phyloP scores from a whole-genome alignment of 169 alveolate genomes.

The Toxoplasma gondii region DNA sequence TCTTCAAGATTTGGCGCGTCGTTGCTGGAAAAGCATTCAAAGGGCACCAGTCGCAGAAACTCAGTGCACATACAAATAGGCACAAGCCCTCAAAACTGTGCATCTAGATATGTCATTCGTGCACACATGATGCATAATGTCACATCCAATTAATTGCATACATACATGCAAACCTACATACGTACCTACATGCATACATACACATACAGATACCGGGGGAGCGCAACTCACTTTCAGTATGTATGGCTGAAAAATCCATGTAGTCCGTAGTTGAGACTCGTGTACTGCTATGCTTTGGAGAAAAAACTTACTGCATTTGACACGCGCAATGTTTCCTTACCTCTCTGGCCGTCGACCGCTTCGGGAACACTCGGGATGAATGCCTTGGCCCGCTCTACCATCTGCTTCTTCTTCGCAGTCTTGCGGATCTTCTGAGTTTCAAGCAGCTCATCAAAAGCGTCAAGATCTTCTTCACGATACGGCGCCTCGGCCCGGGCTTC shows the following conservation, averaged over 20 bases:
- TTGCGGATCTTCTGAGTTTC: conserved; percentile 37
- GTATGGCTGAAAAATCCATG: no score
- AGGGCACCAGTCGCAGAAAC: background rate
- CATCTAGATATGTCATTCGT: no score
- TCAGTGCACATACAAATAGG: no score
- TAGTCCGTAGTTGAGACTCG: no score
- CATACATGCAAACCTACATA: background rate
- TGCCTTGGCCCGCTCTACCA: conserved; percentile 50
- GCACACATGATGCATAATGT: background rate
- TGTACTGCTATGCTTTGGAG: no score
- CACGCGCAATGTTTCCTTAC: conserved; percentile 7
- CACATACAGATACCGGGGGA: background rate
- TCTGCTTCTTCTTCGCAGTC: conserved; percentile 41
- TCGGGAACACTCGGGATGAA: conserved; percentile 37
- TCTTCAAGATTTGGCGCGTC: conserved; percentile 81
- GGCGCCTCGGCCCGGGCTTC: background rate
- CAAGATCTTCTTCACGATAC: conserved; percentile 53
- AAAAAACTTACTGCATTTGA: no score
- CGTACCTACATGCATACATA: background rate
- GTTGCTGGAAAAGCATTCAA: conserved; percentile 25
- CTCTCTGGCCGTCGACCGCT: conserved; percentile 59
- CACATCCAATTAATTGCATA: background rate
- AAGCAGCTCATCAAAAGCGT: conserved; percentile 44
- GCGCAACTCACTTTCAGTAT: no score
- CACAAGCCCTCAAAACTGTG: no score